A percentile compares a stretch with the other conserved stretches of the same genome.
Evolutionary conservation across 352 stramenopile species (phyloP).

Genomic region (Elongisporangium prolatum): DNA sequence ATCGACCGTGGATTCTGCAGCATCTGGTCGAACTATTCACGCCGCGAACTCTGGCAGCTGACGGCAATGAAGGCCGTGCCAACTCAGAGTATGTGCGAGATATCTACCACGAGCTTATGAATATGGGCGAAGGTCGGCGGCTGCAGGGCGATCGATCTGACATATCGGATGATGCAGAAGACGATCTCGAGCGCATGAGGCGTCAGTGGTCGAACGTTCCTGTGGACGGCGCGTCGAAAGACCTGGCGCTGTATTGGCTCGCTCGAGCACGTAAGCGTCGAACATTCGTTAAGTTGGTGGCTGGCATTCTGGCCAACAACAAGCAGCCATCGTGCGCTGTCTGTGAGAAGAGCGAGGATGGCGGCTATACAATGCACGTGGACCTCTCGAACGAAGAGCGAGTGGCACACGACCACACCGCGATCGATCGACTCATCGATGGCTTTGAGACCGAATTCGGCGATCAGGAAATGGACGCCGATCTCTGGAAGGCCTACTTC

Average conservation of each 20-base stretch:
- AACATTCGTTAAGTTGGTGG: conserved; percentile 87
- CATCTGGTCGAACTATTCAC: conserved; percentile 96
- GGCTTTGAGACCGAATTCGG: conserved; percentile 83
- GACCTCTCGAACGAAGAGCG: conserved; percentile 71
- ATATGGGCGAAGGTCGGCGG: conserved; percentile 87
- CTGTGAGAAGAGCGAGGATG: conserved; percentile 70
- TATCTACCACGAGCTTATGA: conserved; percentile 95
- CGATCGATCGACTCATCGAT: conserved; percentile 75
- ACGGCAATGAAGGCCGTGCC: conserved; percentile 62
- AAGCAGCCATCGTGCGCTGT: conserved; percentile 83
- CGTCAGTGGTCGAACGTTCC: conserved; percentile 84
- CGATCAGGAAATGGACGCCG: conserved; percentile 77
- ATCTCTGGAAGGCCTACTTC: conserved; percentile 97
- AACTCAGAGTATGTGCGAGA: conserved; percentile 94
- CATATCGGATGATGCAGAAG: conserved; percentile 91
- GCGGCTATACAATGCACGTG: conserved; percentile 75
- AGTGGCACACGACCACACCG: conserved; percentile 59
- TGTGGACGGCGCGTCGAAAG: conserved; percentile 73
- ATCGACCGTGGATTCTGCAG: conserved; percentile 95
- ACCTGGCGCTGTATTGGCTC: conserved; percentile 93
- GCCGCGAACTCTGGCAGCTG: conserved; percentile 80
- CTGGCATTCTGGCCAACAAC: conserved; percentile 68
- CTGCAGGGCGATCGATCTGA: conserved; percentile 87
- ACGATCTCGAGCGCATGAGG: conserved; percentile 87
- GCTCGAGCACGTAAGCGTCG: conserved; percentile 90